Evolutionary conservation across 106 monocot species (phyloP).

Genomic region (Platanthera zijinensis): DNA sequence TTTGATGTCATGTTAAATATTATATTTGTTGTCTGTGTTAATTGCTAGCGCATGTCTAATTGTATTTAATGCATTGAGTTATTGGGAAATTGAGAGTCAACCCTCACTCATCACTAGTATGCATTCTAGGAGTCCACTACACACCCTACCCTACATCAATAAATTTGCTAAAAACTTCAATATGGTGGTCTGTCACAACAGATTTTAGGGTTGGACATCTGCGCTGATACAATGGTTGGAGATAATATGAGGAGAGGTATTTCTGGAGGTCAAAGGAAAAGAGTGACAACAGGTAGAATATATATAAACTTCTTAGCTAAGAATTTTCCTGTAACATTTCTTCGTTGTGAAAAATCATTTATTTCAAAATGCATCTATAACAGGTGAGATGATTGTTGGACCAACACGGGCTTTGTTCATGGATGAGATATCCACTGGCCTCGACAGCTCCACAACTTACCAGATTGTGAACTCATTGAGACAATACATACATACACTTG

Average conservation of each 20-base stretch:
- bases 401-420: constrained; percentile 43
- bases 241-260: constrained; percentile 1
- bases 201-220: constrained; percentile 3
- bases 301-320: neutral
- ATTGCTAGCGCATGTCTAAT: no score
- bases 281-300: constrained; percentile 2
- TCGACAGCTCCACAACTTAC: constrained; percentile 50
- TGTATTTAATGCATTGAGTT: no score
- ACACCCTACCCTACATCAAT: no score
- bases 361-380: neutral
- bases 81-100: no score
- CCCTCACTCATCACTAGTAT: no score
- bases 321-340: neutral
- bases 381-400: constrained; percentile 56
- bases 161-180: neutral
- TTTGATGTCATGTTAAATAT: no score
- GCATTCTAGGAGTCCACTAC: no score
- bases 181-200: constrained; percentile 1
- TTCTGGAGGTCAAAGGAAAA: constrained; percentile 6
- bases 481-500: constrained; percentile 34
- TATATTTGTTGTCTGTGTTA: no score
- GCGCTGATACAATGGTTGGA: constrained; percentile 1
- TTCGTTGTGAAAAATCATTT: no score
- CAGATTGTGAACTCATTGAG: constrained; percentile 45
- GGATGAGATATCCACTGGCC: constrained; percentile 59